Evolutionary conservation across 1,284 basidiomycete species (phyloP), one percentile per base, ranked within the genome.

Genomic region (Cryptococcus jaspeensis): DNA sequence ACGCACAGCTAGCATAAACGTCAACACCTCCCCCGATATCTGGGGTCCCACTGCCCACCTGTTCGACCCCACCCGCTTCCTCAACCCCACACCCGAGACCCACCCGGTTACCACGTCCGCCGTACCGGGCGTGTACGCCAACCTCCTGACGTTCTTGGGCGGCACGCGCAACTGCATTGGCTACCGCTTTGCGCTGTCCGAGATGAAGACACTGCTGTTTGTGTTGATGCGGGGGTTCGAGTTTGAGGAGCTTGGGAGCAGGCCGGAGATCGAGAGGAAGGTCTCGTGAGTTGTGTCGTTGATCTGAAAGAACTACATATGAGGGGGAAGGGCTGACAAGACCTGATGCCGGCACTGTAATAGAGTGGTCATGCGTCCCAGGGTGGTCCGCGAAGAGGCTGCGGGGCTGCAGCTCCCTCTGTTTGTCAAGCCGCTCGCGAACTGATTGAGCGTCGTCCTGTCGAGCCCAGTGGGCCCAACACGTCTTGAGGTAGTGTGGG

Each of bases 111-210:
- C 37, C 8, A 36, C 76, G 38, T 78, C 78, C 56, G 74, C 75
- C 9, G 81, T 86, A 35, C 84, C 82, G 28, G 86, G 86, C 18
- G 71, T 87, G 53, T 87, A 83, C 73, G 82, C 84, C 2, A 84
- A 84, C 65, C 81, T 82, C 28, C 68, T 88, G 55, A 87, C 87
- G 16, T 90, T 89, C 76, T 74, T 87, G 46, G 81, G 80, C 55
- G 86, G 86, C 23, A 82, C 84, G 62, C 77, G 87, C 53, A 84
- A 84, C 40, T 88, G 87, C 69, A 87, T 88, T 63, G 86, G 87
- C 9, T 88, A 84, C 71, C 81, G 82, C 63, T 89, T 89, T 65
- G 85, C 87, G 6, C 65, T 89, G 44, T 80, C 81, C 28, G 86
- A 89, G 66, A 84, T 82, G 73, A 86, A 86, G 67, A 82, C 81